Base-by-base conservation (phyloP, 306 rosid species). In the Luffa acutangula region DNA sequence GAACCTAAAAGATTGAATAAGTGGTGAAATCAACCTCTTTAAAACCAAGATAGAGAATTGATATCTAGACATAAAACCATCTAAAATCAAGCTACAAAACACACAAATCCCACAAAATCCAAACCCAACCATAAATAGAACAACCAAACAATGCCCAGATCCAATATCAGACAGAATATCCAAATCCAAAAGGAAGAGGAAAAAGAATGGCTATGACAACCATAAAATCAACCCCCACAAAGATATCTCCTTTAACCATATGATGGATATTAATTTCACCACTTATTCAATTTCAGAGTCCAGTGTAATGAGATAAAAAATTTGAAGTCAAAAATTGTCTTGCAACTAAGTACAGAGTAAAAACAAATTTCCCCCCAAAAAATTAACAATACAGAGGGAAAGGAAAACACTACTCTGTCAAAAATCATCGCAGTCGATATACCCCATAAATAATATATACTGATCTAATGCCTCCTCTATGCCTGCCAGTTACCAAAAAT, bases 11-110 rank as follows among this genome's bases (percentile, higher is more conserved):
- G 36, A 69, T 69, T 69, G 75, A 42, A 69, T 42, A 69, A 69
- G 75, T 69, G 75, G 75, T 43, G 75, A 69, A 69, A 69, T 69
- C 75, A 42, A 69, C 75, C 74, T 66, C 48, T 66, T 34, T 8
- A 7, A 3, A 39, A 66, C 25, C 33, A 66, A 66, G 51, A 37
- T 7, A 14, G 0, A 60, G 48, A 65, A 17, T 53, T 53, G 1
- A 53, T 7, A 69, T 18, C n/a, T 20, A 9, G 52, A 41, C 75
- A 67, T 39, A 39, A 66, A 39, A 18, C 8, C 74, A 67, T 42
- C 51, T 39, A 67, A 69, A 39, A 69, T 69, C 75, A 69, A 42
- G 52, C 75, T 21, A 20, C 31, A 65, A 65, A 65, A 33, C 69
- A 39, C 74, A 69, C 75, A 42, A 20, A 69, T 3, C 36, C 75